Percentiles rank a stretch among this genome's conserved stretches.
Evolutionary conservation across 1,139 yeast species (phyloP).

Genomic region (Yamadazyma trypodendri): DNA sequence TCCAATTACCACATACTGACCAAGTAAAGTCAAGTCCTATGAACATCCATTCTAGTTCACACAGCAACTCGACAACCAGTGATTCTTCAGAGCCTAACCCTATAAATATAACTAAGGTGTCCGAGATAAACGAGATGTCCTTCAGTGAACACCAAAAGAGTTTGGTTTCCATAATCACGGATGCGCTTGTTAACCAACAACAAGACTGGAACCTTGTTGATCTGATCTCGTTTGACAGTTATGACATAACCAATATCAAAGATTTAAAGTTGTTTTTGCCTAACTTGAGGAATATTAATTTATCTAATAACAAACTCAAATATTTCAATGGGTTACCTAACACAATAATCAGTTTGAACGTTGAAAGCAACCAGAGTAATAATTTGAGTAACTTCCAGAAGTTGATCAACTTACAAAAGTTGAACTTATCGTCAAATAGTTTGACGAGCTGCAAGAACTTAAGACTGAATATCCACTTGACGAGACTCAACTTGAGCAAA

Average conservation of each 20-base stretch:
- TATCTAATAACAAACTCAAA: slow-evolving; percentile 42
- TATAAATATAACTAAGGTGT: slow-evolving; percentile 38
- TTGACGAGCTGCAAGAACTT: slow-evolving; percentile 35
- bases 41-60: slow-evolving; percentile 6
- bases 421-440: slow-evolving; percentile 40
- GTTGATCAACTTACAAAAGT: slow-evolving; percentile 41
- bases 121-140: slow-evolving; percentile 46
- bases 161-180: slow-evolving; percentile 50
- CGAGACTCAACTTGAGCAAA: slow-evolving; percentile 29
- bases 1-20: slow-evolving; percentile 34
- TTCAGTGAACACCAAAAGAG: slow-evolving; percentile 48
- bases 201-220: slow-evolving; percentile 44
- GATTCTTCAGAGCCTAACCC: slow-evolving; percentile 1
- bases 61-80: neutral
- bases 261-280: slow-evolving; percentile 49
- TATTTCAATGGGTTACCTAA: slow-evolving; percentile 50
- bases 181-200: slow-evolving; percentile 31
- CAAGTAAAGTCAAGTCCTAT: slow-evolving; percentile 20
- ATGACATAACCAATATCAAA: slow-evolving; percentile 37
- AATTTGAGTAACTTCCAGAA: slow-evolving; percentile 42
- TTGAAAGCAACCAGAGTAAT: slow-evolving; percentile 38
- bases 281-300: slow-evolving; percentile 33
- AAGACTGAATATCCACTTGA: slow-evolving; percentile 35
- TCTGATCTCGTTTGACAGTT: slow-evolving; percentile 34
- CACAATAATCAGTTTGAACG: slow-evolving; percentile 33